Evolutionary conservation across 306 rosid species (phyloP).

Genomic region (Glycine soja): DNA sequence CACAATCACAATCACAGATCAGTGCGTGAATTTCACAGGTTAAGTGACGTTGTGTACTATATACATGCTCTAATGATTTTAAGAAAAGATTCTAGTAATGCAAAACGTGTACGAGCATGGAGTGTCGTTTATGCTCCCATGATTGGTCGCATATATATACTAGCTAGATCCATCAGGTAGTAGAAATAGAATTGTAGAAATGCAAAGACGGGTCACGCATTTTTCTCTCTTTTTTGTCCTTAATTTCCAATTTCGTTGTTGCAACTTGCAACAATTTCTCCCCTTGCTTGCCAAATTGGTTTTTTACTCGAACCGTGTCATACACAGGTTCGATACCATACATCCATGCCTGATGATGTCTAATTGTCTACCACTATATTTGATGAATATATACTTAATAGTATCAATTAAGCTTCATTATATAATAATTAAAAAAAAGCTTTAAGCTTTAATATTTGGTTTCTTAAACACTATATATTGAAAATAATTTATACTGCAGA

Average conservation of each 20-base stretch:
- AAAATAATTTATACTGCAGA: too few species aligned
- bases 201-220: not conserved
- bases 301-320: too few species aligned
- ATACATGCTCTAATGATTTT: not conserved
- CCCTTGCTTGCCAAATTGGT: not conserved
- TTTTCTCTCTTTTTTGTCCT: not conserved
- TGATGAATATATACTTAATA: too few species aligned
- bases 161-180: slow-evolving; percentile 7
- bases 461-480: too few species aligned
- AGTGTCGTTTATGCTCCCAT: slow-evolving; percentile 25
- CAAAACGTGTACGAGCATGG: slow-evolving; percentile 5
- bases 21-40: not conserved
- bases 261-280: not conserved
- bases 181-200: not conserved
- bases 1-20: not conserved
- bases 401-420: too few species aligned
- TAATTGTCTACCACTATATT: too few species aligned
- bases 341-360: too few species aligned
- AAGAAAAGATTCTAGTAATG: slow-evolving; percentile 31
- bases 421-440: too few species aligned
- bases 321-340: too few species aligned
- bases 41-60: not conserved
- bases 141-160: not conserved
- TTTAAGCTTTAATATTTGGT: too few species aligned
- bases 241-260: slow-evolving; percentile 10